Conservation (phyloP, 2,329 filamentous ascomycete species). For the Paracamarosporium sp. region DNA sequence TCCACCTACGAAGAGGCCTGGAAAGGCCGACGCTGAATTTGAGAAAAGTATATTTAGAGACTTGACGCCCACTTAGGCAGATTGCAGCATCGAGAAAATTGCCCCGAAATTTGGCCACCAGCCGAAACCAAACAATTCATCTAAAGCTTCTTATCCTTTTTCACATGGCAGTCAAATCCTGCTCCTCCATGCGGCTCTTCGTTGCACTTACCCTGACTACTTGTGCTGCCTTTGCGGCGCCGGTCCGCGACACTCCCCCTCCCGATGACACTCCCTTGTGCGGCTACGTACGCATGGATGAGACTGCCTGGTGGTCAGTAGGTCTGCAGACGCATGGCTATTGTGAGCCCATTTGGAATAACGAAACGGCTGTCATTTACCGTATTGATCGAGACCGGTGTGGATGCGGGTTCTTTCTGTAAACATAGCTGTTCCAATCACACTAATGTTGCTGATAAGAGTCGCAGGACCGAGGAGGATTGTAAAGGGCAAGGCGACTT, state of each 20-base stretch:
- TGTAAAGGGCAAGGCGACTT: slow-evolving; percentile 1
- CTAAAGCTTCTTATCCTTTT: neutral
- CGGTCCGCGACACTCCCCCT: neutral
- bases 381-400: slow-evolving; percentile 6
- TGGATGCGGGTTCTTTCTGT: slow-evolving; percentile 8
- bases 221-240: slow-evolving; percentile 1
- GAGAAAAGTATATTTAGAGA: slow-evolving; percentile 1
- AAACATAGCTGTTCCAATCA: neutral
- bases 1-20: neutral
- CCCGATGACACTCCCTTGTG: slow-evolving; percentile 4
- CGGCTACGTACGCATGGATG: slow-evolving; percentile 9
- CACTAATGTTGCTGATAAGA: neutral
- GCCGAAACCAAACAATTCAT: neutral
- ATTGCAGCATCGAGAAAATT: neutral
- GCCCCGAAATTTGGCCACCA: neutral
- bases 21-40: neutral
- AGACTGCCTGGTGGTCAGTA: neutral
- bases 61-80: neutral
- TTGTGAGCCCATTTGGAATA: slow-evolving; percentile 8
- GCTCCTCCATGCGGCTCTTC: neutral
- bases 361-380: slow-evolving; percentile 2
- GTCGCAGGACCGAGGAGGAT: neutral
- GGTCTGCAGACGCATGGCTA: slow-evolving; percentile 3
- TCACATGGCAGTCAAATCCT: neutral
- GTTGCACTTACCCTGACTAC: neutral